Evolutionary conservation across 2,329 filamentous ascomycete species (phyloP).

Genomic region (Akanthomyces muscarius): DNA sequence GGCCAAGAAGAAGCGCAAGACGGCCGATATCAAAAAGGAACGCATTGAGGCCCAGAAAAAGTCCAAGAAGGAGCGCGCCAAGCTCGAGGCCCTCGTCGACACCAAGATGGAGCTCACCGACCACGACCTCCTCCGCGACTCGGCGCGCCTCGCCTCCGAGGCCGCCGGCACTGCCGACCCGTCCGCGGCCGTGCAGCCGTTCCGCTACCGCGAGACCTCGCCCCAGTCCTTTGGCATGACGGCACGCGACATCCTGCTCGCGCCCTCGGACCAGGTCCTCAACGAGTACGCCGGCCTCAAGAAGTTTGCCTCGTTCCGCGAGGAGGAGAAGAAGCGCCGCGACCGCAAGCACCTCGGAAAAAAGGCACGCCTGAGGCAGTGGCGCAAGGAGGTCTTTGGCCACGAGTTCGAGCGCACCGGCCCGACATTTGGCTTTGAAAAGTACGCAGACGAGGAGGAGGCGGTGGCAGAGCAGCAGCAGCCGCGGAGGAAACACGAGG

Average conservation of each 20-base stretch:
- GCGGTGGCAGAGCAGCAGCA: background rate
- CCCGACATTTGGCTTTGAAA: slow-evolving; percentile 55
- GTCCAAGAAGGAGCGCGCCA: slow-evolving; percentile 74
- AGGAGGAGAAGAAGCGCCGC: slow-evolving; percentile 80
- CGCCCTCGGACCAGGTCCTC: slow-evolving; percentile 77
- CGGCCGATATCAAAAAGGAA: slow-evolving; percentile 57
- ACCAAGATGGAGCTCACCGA: slow-evolving; percentile 71
- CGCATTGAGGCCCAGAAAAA: slow-evolving; percentile 60
- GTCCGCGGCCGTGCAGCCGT: slow-evolving; percentile 36
- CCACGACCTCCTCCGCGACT: slow-evolving; percentile 52
- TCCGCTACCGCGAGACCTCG: slow-evolving; percentile 93
- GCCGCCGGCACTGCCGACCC: background rate
- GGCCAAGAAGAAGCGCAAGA: slow-evolving; percentile 57
- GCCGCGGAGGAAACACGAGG: slow-evolving; percentile 25
- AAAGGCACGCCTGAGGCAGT: slow-evolving; percentile 85
- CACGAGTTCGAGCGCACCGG: slow-evolving; percentile 53
- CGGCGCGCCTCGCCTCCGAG: slow-evolving; percentile 35
- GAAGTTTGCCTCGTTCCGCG: slow-evolving; percentile 87
- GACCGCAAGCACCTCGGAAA: slow-evolving; percentile 88
- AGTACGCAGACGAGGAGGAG: slow-evolving; percentile 29
- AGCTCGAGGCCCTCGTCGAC: slow-evolving; percentile 83
- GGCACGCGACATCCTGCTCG: slow-evolving; percentile 80
- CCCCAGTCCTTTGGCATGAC: slow-evolving; percentile 88
- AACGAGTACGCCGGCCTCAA: slow-evolving; percentile 93
- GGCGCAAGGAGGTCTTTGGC: slow-evolving; percentile 66